phyloP scores from a whole-genome alignment of 2,329 filamentous ascomycete genomes.

The Verticillium albo-atrum region DNA sequence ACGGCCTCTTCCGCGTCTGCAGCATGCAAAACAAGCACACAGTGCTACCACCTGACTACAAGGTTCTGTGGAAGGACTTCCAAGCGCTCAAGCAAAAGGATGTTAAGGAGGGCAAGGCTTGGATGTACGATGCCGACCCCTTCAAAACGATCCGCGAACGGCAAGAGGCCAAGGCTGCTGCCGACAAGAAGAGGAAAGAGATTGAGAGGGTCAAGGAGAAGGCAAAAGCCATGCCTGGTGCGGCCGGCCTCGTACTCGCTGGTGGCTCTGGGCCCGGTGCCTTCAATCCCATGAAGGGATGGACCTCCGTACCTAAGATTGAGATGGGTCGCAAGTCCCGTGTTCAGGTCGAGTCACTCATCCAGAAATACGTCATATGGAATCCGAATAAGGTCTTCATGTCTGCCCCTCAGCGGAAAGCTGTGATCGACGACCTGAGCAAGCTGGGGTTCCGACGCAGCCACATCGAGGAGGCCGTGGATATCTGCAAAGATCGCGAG shows the following conservation, averaged over 20 bases:
- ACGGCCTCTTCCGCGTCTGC: constrained; percentile 84
- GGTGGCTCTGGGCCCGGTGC: constrained; percentile 34
- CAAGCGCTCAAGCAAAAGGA: constrained; percentile 77
- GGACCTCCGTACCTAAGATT: constrained; percentile 81
- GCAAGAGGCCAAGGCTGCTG: constrained; percentile 69
- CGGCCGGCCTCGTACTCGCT: constrained; percentile 50
- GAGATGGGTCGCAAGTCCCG: constrained; percentile 86
- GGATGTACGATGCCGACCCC: constrained; percentile 95
- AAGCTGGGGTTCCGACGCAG: constrained; percentile 83
- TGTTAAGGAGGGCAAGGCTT: constrained; percentile 68
- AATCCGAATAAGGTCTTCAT: constrained; percentile 75
- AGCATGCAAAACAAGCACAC: constrained; percentile 96
- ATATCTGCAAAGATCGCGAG: constrained; percentile 84
- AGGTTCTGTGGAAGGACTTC: constrained; percentile 89
- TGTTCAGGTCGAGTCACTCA: constrained; percentile 70
- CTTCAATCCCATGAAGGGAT: constrained; percentile 61
- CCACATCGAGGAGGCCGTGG: constrained; percentile 83
- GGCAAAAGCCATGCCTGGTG: constrained; percentile 58
- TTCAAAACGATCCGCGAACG: constrained; percentile 77
- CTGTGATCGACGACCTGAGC: constrained; percentile 67
- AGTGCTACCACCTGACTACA: constrained; percentile 87
- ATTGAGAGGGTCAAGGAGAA: constrained; percentile 64
- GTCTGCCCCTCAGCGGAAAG: constrained; percentile 47
- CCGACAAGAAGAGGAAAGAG: constrained; percentile 77
- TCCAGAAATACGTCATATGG: constrained; percentile 79